Evolutionary conservation across 176 grass and related monocot species (phyloP).

Genomic region (Alloteropsis semialata): DNA sequence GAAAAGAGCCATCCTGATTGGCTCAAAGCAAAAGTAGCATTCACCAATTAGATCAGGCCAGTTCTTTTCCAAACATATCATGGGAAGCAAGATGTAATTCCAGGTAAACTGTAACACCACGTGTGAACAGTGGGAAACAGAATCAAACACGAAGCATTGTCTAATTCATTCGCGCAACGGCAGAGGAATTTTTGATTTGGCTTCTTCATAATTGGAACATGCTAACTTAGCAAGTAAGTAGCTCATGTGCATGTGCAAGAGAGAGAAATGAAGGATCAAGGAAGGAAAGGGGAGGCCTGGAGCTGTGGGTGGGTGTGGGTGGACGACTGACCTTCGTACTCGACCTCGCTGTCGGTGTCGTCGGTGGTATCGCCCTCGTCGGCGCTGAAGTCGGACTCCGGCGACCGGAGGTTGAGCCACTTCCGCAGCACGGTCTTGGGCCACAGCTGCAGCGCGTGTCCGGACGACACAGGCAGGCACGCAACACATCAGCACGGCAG

Average conservation of each 20-base stretch:
- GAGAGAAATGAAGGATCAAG: neutral
- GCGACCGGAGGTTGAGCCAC: slow-evolving; percentile 93
- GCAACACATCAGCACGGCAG: neutral
- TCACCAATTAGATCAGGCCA: neutral
- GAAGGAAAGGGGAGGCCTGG: neutral
- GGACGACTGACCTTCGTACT: slow-evolving; percentile 58
- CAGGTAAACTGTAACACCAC: neutral
- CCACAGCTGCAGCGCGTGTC: slow-evolving; percentile 73
- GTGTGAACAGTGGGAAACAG: neutral
- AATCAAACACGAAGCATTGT: slow-evolving; percentile 12
- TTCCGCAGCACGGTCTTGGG: slow-evolving; percentile 77
- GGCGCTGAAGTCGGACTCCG: slow-evolving; percentile 86
- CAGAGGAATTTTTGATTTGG: neutral
- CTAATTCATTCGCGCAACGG: neutral
- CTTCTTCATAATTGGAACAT: neutral
- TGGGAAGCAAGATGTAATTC: neutral
- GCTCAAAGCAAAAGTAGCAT: neutral
- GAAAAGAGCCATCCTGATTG: neutral
- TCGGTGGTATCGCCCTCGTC: slow-evolving; percentile 86
- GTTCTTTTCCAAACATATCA: neutral
- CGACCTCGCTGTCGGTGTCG: slow-evolving; percentile 68
- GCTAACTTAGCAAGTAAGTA: slow-evolving; percentile 3
- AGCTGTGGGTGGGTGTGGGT: neutral
- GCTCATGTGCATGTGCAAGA: neutral
- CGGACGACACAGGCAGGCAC: slow-evolving; percentile 36